A percentile compares a stretch with the other conserved stretches of the same genome.
phyloP scores from a whole-genome alignment of 176 grass and related monocot genomes.

The Triticum aestivum region IWGSC_CS_RefSeq_v2.1 NC_057798.1:114073803-114074302 shows the following conservation, averaged over 20 bases:
- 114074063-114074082: constrained; percentile 35
- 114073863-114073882: not conserved
- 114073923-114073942: constrained; percentile 21
- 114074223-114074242: constrained; percentile 37
- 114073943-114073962: not conserved
- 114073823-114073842: not conserved
- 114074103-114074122: not conserved
- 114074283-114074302: not conserved
- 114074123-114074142: not conserved
- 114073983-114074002: constrained; percentile 27
- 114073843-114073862: not conserved
- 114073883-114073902: constrained; percentile 8
- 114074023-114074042: not conserved
- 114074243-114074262: constrained; percentile 26
- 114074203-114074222: constrained; percentile 61
- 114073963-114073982: constrained; percentile 39
- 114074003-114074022: constrained; percentile 4
- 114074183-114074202: no score
- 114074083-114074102: constrained; percentile 41
- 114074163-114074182: no score
- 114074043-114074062: constrained; percentile 30
- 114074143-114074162: no score
- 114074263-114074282: not conserved
- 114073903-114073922: not conserved
- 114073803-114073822: constrained; percentile 13